Evolutionary conservation across 2,329 filamentous ascomycete genomes (phyloP).

Genomic region (Pseudogymnoascus sp.): DNA sequence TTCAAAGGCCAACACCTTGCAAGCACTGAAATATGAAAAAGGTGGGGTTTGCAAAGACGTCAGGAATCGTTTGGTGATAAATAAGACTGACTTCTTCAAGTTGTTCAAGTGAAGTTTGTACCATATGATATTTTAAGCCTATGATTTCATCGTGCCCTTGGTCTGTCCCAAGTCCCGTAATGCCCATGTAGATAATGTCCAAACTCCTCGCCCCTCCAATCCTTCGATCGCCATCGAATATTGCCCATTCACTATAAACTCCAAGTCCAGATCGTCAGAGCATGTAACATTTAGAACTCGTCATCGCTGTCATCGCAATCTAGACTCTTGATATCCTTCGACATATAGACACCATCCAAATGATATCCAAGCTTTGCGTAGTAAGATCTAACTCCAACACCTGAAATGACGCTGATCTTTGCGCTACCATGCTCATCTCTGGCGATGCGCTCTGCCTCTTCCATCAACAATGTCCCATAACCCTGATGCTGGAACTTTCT

Average conservation of each 20-base stretch:
- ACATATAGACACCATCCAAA: slow-evolving; percentile 85
- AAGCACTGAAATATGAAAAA: neutral
- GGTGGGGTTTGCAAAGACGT: neutral
- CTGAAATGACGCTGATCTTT: slow-evolving; percentile 97
- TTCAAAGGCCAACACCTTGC: neutral
- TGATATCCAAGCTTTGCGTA: slow-evolving; percentile 90
- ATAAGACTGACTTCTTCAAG: neutral
- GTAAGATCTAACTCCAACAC: slow-evolving; percentile 91
- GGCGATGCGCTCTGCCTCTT: slow-evolving; percentile 93
- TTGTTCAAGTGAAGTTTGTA: neutral
- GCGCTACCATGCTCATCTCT: slow-evolving; percentile 86
- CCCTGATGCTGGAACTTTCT: slow-evolving; percentile 98
- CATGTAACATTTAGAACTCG: neutral
- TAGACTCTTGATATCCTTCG: slow-evolving; percentile 37
- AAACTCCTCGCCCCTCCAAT: neutral
- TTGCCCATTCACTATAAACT: neutral
- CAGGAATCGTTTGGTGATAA: neutral
- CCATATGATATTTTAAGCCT: neutral
- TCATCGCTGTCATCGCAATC: slow-evolving; percentile 12
- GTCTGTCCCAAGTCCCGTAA: neutral
- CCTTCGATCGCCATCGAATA: slow-evolving; percentile 3
- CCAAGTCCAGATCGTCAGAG: neutral
- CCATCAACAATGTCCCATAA: slow-evolving; percentile 93
- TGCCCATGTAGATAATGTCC: neutral
- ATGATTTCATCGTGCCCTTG: neutral